Base-by-base conservation (phyloP, 805 yeast species). In the Candida hungchunana region DNA sequence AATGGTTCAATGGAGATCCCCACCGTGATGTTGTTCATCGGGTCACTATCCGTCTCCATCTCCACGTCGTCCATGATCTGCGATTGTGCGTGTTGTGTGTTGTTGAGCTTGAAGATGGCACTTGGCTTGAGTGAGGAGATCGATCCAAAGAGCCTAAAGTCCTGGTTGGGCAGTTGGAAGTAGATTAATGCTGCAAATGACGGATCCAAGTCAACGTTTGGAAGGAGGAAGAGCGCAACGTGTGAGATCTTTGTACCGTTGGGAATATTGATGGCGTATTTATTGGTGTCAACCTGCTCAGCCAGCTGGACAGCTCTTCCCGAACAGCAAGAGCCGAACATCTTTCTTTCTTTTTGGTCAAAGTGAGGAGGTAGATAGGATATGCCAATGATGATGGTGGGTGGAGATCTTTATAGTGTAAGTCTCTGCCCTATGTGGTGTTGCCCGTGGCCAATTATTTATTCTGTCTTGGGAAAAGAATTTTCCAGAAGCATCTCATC, bases 1-100 rank as follows among this genome's bases (percentile, higher is more conserved):
- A 75, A 69, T 0, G 95, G 83, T 54, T 90, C 98, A 11, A 90
- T 79, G 4, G 96, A 85, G n/a, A 93, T 84, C 0, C 98, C 98
- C 5, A 90, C 77, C 1, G 63, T 58, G 36, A 67, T 64, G 40
- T 54, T 63, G 26, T 59, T 60, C 12, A 39, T 34, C 7, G 48
- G 47, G 20, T 46, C 48, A 50, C 50, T 41, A 3, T 64, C 67
- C n/a, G 59, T 62, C 30, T 68, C 80, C 40, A 72, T 69, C 30
- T 71, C 79, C 66, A 75, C 70, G 43, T 76, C 84, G 31, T 78
- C 82, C 6, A 71, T 51, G 16, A 73, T 73, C 40, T 60, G 64
- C 18, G 40, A 26, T 10, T 43, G 42, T 3, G 39, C 24, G 10
- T 43, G 36, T 19, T 32, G 37, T 6, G 34, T 46, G 53, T 79